Base-by-base conservation (phyloP, 306 rosid species). In the Trifolium pratense region DNA sequence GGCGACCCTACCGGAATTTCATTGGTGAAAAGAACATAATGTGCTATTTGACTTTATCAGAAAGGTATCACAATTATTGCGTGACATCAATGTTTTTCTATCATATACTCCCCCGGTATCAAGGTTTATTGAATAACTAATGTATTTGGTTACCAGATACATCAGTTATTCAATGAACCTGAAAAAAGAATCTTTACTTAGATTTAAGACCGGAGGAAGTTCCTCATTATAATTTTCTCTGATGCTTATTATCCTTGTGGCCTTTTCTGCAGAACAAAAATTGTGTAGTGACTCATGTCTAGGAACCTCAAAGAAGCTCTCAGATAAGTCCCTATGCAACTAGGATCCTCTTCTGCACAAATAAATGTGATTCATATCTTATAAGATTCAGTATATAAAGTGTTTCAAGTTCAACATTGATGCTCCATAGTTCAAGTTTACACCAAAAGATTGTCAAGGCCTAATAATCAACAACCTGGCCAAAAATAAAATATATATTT, bases 1-100 rank as follows among this genome's bases (percentile, higher is more conserved):
- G 99, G 99, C 34, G 90, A 95, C 46, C 89, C 96, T 18, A 15
- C 39, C 1, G 85, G 84, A 75, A 85, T 92, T 77, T 64, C 93
- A 61, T 82, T 95, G 81, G 90, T 87, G 21, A 84, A 83, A 81
- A 80, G 94, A 81, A 76, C 86, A 60, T 80, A 71, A 70, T 80
- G 64, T 80, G 74, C 17, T 83, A 51, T 78, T 76, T 57, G 79
- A 87, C 79, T 79, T 84, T 34, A 74, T 81, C 62, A 40, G 75
- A 80, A 84, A 68, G 92, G 92, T 89, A 87, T 63, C 65, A 26
- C 14, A 9, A 57, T 57, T 23, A 8, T 23, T 9, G 4, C 17
- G 0, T 2, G 17, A 14, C 6, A 29, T 58, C 65, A 3, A 14
- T 26, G 16, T 58, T 58, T 26, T 26, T 3, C 5, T 26, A 26